Evolutionary conservation across 1,284 basidiomycete species (phyloP).

Genomic region (Tilletia horrida): DNA sequence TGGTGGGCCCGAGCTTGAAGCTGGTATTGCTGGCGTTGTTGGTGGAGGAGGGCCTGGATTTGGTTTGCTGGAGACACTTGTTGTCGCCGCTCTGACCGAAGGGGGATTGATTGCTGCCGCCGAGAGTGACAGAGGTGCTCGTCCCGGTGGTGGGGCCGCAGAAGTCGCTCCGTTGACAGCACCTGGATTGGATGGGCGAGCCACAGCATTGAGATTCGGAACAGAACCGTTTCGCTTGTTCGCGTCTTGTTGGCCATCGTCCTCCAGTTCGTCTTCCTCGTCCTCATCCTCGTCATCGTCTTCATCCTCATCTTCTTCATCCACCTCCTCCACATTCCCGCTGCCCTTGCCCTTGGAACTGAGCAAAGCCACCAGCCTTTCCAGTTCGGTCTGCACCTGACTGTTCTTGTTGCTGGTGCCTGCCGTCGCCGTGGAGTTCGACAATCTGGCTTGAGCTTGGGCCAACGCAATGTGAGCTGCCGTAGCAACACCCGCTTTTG

Average conservation of each 20-base stretch:
- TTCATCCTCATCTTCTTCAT: constrained; percentile 29
- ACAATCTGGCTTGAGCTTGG: too few relatives aligned
- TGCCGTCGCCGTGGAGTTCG: background rate
- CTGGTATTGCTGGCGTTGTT: background rate
- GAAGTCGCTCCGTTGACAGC: background rate
- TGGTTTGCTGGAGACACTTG: background rate
- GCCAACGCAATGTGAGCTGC: too few relatives aligned
- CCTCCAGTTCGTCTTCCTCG: background rate
- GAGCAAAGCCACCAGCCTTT: constrained; percentile 41
- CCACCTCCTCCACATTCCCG: constrained; percentile 7
- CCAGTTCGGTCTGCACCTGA: constrained; percentile 38
- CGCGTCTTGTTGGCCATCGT: background rate
- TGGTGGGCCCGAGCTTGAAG: background rate
- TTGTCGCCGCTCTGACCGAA: background rate
- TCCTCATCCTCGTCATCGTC: constrained; percentile 14
- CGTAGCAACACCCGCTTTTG: too few relatives aligned
- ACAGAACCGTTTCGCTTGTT: background rate
- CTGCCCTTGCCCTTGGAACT: constrained; percentile 29
- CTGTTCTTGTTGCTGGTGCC: constrained; percentile 17
- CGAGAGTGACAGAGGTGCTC: background rate
- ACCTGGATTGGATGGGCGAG: background rate
- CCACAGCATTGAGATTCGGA: background rate
- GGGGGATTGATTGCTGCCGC: background rate
- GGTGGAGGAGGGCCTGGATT: background rate
- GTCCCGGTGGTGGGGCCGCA: background rate